phyloP scores from a whole-genome alignment of 352 stramenopile species.

The Phytophthora vignae region DNA sequence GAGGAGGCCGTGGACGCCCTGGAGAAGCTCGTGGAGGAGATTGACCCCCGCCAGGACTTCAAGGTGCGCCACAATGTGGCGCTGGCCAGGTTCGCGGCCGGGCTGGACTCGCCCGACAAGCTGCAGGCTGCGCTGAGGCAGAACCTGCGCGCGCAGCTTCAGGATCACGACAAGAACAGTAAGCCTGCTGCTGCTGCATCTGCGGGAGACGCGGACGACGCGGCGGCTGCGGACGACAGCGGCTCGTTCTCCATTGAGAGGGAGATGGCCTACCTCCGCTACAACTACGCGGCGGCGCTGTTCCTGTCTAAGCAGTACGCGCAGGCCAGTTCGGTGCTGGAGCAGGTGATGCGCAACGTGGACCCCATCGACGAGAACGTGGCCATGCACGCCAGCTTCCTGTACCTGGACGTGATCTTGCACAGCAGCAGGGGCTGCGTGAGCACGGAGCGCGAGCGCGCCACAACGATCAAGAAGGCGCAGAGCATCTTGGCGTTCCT shows the following conservation, averaged over 20 bases:
- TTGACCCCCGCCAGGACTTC: slow-evolving; percentile 73
- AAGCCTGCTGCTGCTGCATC: slow-evolving; percentile 11
- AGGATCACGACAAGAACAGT: slow-evolving; percentile 52
- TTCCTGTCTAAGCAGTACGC: slow-evolving; percentile 93
- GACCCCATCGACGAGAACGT: slow-evolving; percentile 92
- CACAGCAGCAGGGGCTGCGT: slow-evolving; percentile 90
- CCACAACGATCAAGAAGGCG: slow-evolving; percentile 82
- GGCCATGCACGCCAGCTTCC: slow-evolving; percentile 93
- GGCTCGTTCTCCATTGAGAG: slow-evolving; percentile 75
- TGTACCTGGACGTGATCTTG: slow-evolving; percentile 93
- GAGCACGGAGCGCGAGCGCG: slow-evolving; percentile 75
- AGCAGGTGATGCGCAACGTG: slow-evolving; percentile 90
- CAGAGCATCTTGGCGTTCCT: slow-evolving; percentile 89
- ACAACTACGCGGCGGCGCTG: slow-evolving; percentile 90
- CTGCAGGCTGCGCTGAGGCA: slow-evolving; percentile 80
- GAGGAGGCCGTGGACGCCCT: slow-evolving; percentile 85
- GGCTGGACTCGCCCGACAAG: slow-evolving; percentile 67
- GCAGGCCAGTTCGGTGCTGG: slow-evolving; percentile 83
- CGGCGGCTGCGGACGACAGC: slow-evolving; percentile 26
- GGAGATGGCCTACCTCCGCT: slow-evolving; percentile 89
- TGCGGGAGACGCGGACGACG: slow-evolving; percentile 33
- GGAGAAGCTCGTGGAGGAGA: slow-evolving; percentile 86
- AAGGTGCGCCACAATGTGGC: slow-evolving; percentile 90
- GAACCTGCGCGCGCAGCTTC: slow-evolving; percentile 71
- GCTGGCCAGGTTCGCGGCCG: slow-evolving; percentile 72